These are phyloP conservation scores for sorghum (Sorghum bicolor) DNA, from an alignment of 176 grass and related monocot genomes.

Conservation along the genomic window Sorghum_bicolor_NCBIv3 NC_012879.2:52201501-52202000, in stretches of 20 bases:
- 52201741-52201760: constrained; percentile 71
- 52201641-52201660: constrained; percentile 67
- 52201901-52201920: no score
- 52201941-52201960: no score
- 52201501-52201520: constrained; percentile 91
- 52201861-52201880: neutral
- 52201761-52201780: constrained; percentile 83
- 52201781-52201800: constrained; percentile 66
- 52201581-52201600: constrained; percentile 90
- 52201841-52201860: no score
- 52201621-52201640: constrained; percentile 96
- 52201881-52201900: neutral
- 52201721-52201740: constrained; percentile 87
- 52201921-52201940: no score
- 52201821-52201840: neutral
- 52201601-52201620: constrained; percentile 92
- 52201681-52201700: constrained; percentile 74
- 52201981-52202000: no score
- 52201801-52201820: neutral
- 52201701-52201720: constrained; percentile 79
- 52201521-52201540: constrained; percentile 74
- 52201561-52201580: constrained; percentile 87
- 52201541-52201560: constrained; percentile 87
- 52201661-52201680: constrained; percentile 87
- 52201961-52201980: no score